A percentile compares a stretch with the other conserved stretches of the same genome.
phyloP scores from a whole-genome alignment of 2,329 filamentous ascomycete genomes.

The Aureobasidium pullulans region DNA sequence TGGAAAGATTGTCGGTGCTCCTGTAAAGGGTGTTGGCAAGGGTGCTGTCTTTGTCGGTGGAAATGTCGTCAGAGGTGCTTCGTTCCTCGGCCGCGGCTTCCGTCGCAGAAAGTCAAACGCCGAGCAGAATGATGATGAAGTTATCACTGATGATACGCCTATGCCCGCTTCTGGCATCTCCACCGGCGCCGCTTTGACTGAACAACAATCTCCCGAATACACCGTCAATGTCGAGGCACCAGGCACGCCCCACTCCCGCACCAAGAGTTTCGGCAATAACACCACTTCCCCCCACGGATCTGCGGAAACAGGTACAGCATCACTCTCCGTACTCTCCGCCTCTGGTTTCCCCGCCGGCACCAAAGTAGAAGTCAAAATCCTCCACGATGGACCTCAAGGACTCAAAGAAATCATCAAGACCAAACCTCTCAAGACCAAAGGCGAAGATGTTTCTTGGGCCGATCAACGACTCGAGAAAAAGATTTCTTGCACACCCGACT shows the following conservation, averaged over 20 bases:
- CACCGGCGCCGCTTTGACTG: background rate
- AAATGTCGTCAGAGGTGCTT: constrained; percentile 80
- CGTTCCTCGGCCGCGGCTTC: constrained; percentile 81
- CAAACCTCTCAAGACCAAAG: constrained; percentile 71
- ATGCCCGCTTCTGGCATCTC: background rate
- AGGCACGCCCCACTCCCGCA: constrained; percentile 37
- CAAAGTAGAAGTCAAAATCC: constrained; percentile 28
- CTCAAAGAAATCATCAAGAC: constrained; percentile 83
- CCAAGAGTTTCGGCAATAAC: constrained; percentile 35
- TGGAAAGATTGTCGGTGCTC: constrained; percentile 84
- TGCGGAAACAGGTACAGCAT: constrained; percentile 65
- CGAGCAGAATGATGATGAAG: constrained; percentile 6
- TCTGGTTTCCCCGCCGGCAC: constrained; percentile 57
- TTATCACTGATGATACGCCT: constrained; percentile 18
- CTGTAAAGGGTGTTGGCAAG: constrained; percentile 84
- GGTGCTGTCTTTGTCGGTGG: constrained; percentile 65
- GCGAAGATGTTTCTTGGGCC: constrained; percentile 61
- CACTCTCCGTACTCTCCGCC: constrained; percentile 72
- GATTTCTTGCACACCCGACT: constrained; percentile 67
- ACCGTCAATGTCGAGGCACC: constrained; percentile 15
- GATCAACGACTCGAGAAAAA: constrained; percentile 63
- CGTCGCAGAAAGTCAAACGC: constrained; percentile 53
- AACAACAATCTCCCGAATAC: background rate
- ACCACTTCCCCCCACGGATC: constrained; percentile 24
- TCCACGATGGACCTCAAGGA: constrained; percentile 47